Percentiles rank a stretch among this genome's conserved stretches.
Evolutionary conservation across 1,284 basidiomycete genomes (phyloP).

Genomic region (Neotropicomus parvogracilis): DNA sequence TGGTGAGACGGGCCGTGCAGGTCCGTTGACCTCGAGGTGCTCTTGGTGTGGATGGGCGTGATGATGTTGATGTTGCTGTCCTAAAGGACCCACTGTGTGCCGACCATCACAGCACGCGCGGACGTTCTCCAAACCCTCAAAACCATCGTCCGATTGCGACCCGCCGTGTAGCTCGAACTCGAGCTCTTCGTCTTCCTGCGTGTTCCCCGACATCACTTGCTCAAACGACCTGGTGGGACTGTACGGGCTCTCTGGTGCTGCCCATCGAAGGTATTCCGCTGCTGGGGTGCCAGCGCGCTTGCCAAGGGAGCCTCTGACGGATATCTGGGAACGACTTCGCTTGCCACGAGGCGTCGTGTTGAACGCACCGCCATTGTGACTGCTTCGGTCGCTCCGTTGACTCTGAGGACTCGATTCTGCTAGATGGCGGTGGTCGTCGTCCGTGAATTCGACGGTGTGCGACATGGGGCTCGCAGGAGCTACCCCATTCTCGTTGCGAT

Average conservation of each 20-base stretch:
- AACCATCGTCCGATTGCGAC: constrained; percentile 75
- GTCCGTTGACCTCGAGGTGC: constrained; percentile 47
- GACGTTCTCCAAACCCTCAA: constrained; percentile 92
- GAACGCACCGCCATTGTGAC: constrained; percentile 56
- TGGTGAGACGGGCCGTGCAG: constrained; percentile 64
- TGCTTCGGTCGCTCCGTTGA: constrained; percentile 61
- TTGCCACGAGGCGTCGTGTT: constrained; percentile 72
- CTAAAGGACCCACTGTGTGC: constrained; percentile 72
- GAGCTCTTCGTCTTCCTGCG: constrained; percentile 62
- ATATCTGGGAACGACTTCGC: constrained; percentile 72
- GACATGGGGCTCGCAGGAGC: constrained; percentile 55
- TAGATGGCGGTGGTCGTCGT: constrained; percentile 44
- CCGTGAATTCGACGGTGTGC: constrained; percentile 44
- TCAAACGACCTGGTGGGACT: constrained; percentile 69
- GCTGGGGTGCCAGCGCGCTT: constrained; percentile 89
- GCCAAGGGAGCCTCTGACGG: constrained; percentile 65
- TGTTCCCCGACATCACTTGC: constrained; percentile 43
- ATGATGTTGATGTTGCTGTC: constrained; percentile 60
- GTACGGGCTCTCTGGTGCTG: constrained; percentile 60
- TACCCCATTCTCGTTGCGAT: constrained; percentile 34
- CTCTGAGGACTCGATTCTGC: constrained; percentile 63
- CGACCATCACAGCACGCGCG: constrained; percentile 92
- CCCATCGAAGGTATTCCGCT: constrained; percentile 80
- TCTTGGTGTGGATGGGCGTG: constrained; percentile 51
- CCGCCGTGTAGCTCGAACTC: constrained; percentile 79